Evolutionary conservation across 2,329 filamentous ascomycete genomes (phyloP).

Genomic region (Penicillium sp.): DNA sequence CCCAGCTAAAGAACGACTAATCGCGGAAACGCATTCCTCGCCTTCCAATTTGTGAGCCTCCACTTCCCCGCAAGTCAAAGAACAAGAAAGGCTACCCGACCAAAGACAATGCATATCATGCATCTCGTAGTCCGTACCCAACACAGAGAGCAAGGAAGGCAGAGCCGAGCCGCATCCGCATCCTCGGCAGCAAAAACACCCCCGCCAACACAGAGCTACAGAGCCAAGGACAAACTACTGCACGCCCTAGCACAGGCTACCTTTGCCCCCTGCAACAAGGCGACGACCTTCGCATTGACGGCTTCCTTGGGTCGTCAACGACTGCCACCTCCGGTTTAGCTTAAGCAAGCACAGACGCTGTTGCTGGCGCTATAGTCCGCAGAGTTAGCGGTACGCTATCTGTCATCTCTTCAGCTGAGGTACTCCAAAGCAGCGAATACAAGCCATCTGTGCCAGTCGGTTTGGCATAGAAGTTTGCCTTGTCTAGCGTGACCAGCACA

Average conservation of each 20-base stretch:
- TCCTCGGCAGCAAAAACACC: not conserved
- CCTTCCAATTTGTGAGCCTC: too few relatives aligned
- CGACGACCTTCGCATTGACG: not conserved
- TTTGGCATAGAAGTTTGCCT: slow-evolving; percentile 17
- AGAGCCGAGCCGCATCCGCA: not conserved
- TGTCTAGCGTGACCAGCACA: slow-evolving; percentile 12
- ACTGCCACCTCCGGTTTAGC: not conserved
- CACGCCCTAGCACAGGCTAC: not conserved
- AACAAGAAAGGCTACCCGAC: not conserved
- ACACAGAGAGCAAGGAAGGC: not conserved
- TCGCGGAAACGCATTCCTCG: too few relatives aligned
- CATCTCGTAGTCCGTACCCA: not conserved
- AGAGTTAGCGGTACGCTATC: slow-evolving; percentile 11
- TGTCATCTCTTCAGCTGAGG: slow-evolving; percentile 5
- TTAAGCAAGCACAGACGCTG: slow-evolving; percentile 8
- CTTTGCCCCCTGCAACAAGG: not conserved
- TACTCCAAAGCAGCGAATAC: slow-evolving; percentile 16
- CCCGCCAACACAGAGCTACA: not conserved
- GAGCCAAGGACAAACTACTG: not conserved
- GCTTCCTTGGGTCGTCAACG: not conserved
- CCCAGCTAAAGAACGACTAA: too few relatives aligned
- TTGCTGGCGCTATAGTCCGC: slow-evolving; percentile 14
- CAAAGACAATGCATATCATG: not conserved
- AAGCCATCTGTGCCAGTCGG: slow-evolving; percentile 5
- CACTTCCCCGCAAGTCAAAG: not conserved